Base-by-base conservation (phyloP, 306 rosid species). In the Hippophae gyantsensis region DNA sequence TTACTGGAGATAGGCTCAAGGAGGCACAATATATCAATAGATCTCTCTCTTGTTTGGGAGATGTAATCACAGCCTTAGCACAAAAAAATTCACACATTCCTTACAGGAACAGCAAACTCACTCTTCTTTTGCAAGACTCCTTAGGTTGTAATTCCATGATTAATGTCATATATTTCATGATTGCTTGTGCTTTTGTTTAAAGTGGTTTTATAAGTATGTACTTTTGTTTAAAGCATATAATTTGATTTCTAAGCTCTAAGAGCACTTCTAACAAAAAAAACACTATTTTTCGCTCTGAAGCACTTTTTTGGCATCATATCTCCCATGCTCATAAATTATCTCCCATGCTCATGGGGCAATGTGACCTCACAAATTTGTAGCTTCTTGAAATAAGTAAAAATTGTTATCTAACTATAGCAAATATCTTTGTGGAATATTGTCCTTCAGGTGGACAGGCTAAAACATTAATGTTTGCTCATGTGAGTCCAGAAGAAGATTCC, bases 41-140 rank as follows among this genome's bases (percentile, higher is more conserved):
- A 76, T 92, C 99, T 63, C 93, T 92, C 67, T 88, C 99, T 43
- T 88, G 99, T 77, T 74, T 92, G 75, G 99, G 96, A 65, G 99
- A 92, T 64, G 99, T 92, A 56, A 92, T 92, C 64, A 78, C 82
- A 18, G 96, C 99, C 63, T 72, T 92, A 72, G 99, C 99, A 57
- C 99, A 88, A 57, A 92, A 84, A 84, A 92, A 80, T 71, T 82
- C 99, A 71, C 99, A 92, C 75, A 82, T 92, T 46, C 99, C 99
- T 43, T 92, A 83, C 66, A 74, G 99, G 68, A 92, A 88, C 74
- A 92, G 99, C 84, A 92, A 92, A 70, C 96, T 92, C 72, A 92
- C 99, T 9, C 95, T 92, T 69, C 93, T 92, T 43, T 78, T 92
- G 76, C 99, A 92, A 77, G 93, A 81, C 65, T 84, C 96, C 59